Conservation (phyloP, 495 filamentous ascomycete genomes). For the Hypoxylon lienhwacheense region DNA sequence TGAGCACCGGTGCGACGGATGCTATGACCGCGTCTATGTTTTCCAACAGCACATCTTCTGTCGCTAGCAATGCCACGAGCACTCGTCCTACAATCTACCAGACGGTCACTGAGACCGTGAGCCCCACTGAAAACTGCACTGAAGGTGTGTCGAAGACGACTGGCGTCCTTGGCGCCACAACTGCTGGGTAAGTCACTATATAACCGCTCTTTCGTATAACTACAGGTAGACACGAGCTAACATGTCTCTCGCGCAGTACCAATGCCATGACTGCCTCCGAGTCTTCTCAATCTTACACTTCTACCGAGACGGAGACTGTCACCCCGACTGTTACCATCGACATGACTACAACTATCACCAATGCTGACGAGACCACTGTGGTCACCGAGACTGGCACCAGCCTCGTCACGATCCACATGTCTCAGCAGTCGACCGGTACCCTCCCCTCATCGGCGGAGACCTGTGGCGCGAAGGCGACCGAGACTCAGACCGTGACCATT, state of each 20-base stretch:
- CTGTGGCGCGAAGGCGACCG: conserved; percentile 11
- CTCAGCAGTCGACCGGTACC: conserved; percentile 5
- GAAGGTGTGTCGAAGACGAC: background rate
- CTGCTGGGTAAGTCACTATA: conserved; percentile 24
- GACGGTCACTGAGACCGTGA: conserved; percentile 13
- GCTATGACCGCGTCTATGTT: conserved; percentile 12
- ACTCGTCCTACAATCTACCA: conserved; percentile 8
- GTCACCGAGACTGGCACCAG: background rate
- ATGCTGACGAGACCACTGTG: too few species aligned
- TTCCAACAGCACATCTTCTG: background rate
- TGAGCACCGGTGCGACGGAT: conserved; percentile 14
- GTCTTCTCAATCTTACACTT: conserved; percentile 6
- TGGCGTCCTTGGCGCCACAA: background rate
- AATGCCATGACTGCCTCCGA: conserved; percentile 4
- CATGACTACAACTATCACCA: conserved; percentile 9
- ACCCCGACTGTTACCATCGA: conserved; percentile 17
- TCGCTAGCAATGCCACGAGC: background rate
- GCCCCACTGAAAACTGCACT: conserved; percentile 18
- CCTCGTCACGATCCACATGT: conserved; percentile 11
- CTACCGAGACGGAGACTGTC: conserved; percentile 18
- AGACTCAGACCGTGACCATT: conserved; percentile 23
- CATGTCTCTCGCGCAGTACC: background rate
- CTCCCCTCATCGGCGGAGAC: background rate
- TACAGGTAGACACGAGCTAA: conserved; percentile 14
- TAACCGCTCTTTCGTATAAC: background rate